These are phyloP conservation scores for Pseudoperonospora humuli DNA, from an alignment of 352 stramenopile species.

Conservation along the genomic window DNA sequence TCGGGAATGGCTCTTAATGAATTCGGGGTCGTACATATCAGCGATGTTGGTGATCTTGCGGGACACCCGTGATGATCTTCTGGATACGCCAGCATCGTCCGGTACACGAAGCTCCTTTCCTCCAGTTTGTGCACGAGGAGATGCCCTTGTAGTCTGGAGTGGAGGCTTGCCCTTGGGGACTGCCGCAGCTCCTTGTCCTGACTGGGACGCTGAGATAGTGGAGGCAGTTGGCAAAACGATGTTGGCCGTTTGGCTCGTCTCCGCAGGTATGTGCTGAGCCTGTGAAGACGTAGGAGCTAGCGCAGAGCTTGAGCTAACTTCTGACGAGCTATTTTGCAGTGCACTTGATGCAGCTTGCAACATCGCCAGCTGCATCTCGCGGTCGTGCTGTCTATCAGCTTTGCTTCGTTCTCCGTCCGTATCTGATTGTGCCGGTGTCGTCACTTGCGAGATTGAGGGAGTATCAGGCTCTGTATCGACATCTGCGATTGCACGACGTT, in stretches of 20 bases:
- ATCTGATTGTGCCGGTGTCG: constrained; percentile 60
- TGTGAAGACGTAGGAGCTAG: background rate
- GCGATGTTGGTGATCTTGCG: constrained; percentile 76
- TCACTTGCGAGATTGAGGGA: constrained; percentile 58
- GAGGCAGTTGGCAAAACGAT: background rate
- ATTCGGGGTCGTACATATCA: constrained; percentile 70
- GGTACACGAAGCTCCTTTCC: constrained; percentile 18
- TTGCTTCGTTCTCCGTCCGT: constrained; percentile 36
- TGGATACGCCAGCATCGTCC: constrained; percentile 20
- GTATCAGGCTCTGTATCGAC: constrained; percentile 55
- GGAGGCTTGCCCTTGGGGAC: constrained; percentile 12
- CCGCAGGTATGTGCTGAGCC: constrained; percentile 8
- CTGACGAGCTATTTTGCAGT: constrained; percentile 12
- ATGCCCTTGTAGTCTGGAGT: constrained; percentile 13
- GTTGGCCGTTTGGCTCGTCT: constrained; percentile 23
- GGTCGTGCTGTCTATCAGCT: constrained; percentile 19
- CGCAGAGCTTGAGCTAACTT: constrained; percentile 4
- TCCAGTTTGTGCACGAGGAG: constrained; percentile 11
- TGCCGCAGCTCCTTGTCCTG: background rate
- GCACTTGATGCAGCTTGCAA: constrained; percentile 28
- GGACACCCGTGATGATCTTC: constrained; percentile 55
- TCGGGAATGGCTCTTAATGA: constrained; percentile 26
- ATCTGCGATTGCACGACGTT: constrained; percentile 24
- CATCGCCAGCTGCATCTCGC: constrained; percentile 19
- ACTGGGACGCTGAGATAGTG: background rate